Evolutionary conservation across 176 grass and related monocot species (phyloP).

Genomic region (Calamus simplicifolius): DNA sequence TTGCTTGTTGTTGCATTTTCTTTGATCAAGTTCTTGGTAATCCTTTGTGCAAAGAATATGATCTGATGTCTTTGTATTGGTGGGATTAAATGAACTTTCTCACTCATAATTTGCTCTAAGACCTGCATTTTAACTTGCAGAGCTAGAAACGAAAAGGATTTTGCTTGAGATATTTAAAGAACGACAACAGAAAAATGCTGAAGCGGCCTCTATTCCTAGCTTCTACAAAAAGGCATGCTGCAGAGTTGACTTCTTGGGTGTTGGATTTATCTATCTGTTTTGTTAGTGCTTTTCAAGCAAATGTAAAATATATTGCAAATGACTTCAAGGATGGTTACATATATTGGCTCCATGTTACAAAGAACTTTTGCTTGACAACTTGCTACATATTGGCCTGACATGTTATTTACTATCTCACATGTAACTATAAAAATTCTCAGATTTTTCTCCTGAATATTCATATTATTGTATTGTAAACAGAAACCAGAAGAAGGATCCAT

Average conservation of each 20-base stretch:
- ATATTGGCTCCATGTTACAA: no score
- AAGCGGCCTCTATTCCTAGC: constrained; percentile 95
- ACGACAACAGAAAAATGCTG: constrained; percentile 72
- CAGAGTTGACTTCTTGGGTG: not conserved
- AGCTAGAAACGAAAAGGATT: constrained; percentile 97
- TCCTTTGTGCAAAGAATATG: no score
- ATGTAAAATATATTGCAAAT: not conserved
- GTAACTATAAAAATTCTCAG: no score
- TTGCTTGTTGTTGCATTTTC: no score
- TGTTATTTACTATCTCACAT: no score
- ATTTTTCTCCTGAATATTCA: no score
- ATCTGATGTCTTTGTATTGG: no score
- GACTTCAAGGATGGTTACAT: no score
- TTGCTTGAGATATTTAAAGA: constrained; percentile 98
- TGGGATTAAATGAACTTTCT: not conserved
- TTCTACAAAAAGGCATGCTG: constrained; percentile 89
- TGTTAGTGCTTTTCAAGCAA: not conserved
- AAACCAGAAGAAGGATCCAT: constrained; percentile 99
- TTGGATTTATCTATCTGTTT: not conserved
- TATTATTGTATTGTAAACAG: constrained; percentile 20
- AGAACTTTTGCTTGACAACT: no score
- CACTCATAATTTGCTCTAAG: not conserved
- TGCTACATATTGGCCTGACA: no score
- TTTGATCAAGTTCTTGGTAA: no score
- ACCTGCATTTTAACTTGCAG: constrained; percentile 29